phyloP scores from a whole-genome alignment of 208 protist species.

The Trypanosomatidae sp. region DNA sequence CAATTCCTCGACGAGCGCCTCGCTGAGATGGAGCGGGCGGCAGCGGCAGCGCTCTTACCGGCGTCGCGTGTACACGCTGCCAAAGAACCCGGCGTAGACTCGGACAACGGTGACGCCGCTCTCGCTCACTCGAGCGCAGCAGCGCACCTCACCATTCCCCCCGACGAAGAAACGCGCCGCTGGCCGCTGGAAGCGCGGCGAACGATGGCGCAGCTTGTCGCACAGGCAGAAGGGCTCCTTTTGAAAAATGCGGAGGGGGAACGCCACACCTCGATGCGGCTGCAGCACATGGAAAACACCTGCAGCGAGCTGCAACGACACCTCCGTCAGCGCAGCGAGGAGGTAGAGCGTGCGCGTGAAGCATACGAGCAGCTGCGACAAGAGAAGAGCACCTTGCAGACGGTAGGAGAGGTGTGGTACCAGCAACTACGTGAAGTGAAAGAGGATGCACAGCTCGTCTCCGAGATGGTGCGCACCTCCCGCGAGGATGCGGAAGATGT shows the following conservation, averaged over 20 bases:
- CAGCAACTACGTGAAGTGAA: slow-evolving; percentile 62
- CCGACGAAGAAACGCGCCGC: slow-evolving; percentile 17
- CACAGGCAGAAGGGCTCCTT: slow-evolving; percentile 50
- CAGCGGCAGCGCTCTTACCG: slow-evolving; percentile 37
- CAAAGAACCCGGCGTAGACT: background rate
- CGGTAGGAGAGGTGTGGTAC: slow-evolving; percentile 32
- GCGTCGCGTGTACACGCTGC: slow-evolving; percentile 19
- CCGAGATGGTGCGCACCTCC: slow-evolving; percentile 60
- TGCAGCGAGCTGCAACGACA: slow-evolving; percentile 44
- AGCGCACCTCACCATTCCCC: slow-evolving; percentile 21
- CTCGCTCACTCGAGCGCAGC: background rate
- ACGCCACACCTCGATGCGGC: slow-evolving; percentile 35
- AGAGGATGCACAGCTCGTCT: slow-evolving; percentile 66
- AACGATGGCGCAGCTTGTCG: slow-evolving; percentile 40
- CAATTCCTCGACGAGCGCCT: slow-evolving; percentile 70
- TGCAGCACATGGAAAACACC: slow-evolving; percentile 48
- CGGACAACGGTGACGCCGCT: background rate
- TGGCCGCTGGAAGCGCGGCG: slow-evolving; percentile 57
- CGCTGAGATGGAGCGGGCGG: slow-evolving; percentile 63
- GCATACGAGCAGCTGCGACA: slow-evolving; percentile 35
- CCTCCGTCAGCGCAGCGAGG: slow-evolving; percentile 29
- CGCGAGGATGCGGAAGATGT: slow-evolving; percentile 58
- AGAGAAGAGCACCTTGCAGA: slow-evolving; percentile 35
- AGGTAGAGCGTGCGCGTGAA: slow-evolving; percentile 34
- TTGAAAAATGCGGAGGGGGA: slow-evolving; percentile 57